phyloP scores from a whole-genome alignment of 108 stramenopile genomes.

The Thalassiosira profunda region DNA sequence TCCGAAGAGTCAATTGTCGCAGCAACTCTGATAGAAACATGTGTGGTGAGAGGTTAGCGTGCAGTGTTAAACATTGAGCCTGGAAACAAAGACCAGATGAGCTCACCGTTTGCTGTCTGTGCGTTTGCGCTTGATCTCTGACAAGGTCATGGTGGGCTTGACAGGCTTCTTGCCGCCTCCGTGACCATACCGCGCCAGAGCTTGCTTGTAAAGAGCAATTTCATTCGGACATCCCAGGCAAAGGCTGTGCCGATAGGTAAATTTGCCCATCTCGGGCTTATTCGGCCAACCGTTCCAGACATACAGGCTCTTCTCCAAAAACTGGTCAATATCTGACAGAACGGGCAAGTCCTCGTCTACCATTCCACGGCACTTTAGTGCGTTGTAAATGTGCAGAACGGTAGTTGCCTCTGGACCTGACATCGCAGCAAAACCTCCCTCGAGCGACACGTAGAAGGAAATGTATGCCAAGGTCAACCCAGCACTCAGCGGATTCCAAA shows the following conservation, averaged over 20 bases:
- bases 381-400: neutral
- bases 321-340: conserved; percentile 1
- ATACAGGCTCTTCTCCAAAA: neutral
- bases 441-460: neutral
- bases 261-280: neutral
- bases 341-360: conserved; percentile 3
- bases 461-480: neutral
- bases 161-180: neutral
- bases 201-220: neutral
- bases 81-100: too few relatives aligned
- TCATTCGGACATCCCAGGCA: neutral
- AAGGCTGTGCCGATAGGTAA: neutral
- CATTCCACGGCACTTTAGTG: neutral
- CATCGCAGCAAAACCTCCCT: neutral
- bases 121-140: neutral
- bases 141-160: neutral
- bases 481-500: conserved; percentile 1
- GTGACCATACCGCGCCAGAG: neutral
- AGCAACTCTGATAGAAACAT: too few relatives aligned
- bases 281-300: conserved; percentile 13
- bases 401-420: too few relatives aligned
- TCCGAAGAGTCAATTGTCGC: neutral
- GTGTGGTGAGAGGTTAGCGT: too few relatives aligned
- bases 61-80: too few relatives aligned
- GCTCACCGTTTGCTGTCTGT: conserved; percentile 7